Percentiles rank a stretch among this genome's conserved stretches.
phyloP scores from a whole-genome alignment of 441 rosid genomes.

The Gossypium gossypioides region DNA sequence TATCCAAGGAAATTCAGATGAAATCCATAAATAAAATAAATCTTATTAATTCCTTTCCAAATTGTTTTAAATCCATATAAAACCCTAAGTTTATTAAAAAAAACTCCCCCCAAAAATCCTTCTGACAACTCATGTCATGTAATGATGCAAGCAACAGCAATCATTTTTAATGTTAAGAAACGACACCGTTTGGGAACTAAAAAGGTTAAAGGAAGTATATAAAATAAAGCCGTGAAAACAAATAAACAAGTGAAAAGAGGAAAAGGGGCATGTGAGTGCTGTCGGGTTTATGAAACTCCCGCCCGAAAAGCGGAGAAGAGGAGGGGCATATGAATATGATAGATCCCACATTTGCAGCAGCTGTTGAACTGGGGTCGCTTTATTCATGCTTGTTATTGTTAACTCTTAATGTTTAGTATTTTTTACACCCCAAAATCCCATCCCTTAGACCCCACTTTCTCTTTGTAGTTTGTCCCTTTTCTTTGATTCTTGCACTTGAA shows the following conservation, averaged over 20 bases:
- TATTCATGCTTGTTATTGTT: background rate
- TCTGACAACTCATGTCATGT: background rate
- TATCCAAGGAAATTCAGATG: background rate
- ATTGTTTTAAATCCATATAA: background rate
- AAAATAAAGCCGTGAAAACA: background rate
- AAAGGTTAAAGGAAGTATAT: background rate
- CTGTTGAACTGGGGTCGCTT: constrained; percentile 4
- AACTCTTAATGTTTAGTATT: background rate
- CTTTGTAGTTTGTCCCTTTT: background rate
- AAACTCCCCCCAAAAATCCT: background rate
- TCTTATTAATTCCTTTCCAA: background rate
- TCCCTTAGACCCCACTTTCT: constrained; percentile 1
- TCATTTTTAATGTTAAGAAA: background rate
- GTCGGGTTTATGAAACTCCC: constrained; percentile 5
- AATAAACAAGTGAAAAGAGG: constrained; percentile 8
- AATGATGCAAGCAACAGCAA: background rate
- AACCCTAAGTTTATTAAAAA: background rate
- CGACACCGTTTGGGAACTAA: background rate
- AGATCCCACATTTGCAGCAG: background rate
- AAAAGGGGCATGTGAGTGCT: background rate
- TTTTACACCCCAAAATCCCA: background rate
- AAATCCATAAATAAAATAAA: background rate
- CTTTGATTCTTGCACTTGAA: background rate
- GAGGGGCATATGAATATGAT: background rate
- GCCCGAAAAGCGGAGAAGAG: background rate